Evolutionary conservation across 2,329 filamentous ascomycete genomes (phyloP), one percentile per base, ranked within the genome.

Genomic region (Remersonia thermophila): DNA sequence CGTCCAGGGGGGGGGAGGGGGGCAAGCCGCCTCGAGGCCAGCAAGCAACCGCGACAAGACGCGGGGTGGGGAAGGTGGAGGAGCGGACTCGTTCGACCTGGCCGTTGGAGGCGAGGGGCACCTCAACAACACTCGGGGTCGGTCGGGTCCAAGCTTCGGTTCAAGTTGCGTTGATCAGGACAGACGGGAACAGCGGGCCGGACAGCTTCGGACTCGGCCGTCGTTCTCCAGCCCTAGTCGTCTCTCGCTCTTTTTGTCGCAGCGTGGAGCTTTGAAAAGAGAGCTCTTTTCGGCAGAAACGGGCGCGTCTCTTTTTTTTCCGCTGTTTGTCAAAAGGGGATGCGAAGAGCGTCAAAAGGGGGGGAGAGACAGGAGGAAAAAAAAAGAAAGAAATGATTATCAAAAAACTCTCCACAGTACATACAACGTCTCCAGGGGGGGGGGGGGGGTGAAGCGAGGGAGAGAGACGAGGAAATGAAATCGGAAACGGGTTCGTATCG

Each of bases 221-320:
- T 28, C 34, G 16, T 9, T n/a, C 30, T n/a, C 20, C 20, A 23
- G 20, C 20, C 20, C 20, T 23, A n/a, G 33, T 32, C 33, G 40
- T 30, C 35, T 20, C 28, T 33, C 37, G 35, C 16, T 27, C 13
- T 36, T 27, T 37, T 6, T 6, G 20, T 23, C 20, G 5, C 20
- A 23, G 9, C 20, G 20, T 23, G 20, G 20, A 23, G 20, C 20
- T 23, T 23, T 9, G 9, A 9, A 29, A 39, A 35, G 41, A 44
- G 40, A 49, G 46, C 44, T 30, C 44, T 40, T 40, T 46, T 41
- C 39, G 29, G 47, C 40, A 43, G 47, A 43, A 45, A 49, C 41
- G 39, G 44, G 47, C 42, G 46, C 47, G n/a, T n/a, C n/a, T n/a
- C n/a, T n/a, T n/a, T n/a, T 35, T 46, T 50, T 46, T 48, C 44